Evolutionary conservation across 169 alveolate genomes (phyloP).

Genomic region (Plasmodium relictum): DNA sequence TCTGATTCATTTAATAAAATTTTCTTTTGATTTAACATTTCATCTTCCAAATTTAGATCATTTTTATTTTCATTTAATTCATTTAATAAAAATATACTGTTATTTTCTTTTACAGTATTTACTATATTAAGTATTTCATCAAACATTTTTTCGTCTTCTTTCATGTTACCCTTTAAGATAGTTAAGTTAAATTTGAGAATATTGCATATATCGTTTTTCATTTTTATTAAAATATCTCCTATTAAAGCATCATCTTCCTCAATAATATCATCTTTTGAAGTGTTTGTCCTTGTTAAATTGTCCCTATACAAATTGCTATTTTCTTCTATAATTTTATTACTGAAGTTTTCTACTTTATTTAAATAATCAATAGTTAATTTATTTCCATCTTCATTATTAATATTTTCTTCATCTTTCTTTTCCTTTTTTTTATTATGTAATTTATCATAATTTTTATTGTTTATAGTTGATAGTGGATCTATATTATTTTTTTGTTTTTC

Average conservation of each 20-base stretch:
- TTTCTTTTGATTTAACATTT: too few species aligned
- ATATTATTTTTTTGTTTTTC: not conserved
- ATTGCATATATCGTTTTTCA: constrained; percentile 62
- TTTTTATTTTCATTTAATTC: constrained; percentile 2
- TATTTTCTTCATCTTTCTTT: not conserved
- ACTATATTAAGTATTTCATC: constrained; percentile 44
- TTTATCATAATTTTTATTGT: too few species aligned
- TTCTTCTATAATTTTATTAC: not conserved
- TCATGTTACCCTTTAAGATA: constrained; percentile 10
- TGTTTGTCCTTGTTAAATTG: constrained; percentile 8
- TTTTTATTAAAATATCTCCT: constrained; percentile 61
- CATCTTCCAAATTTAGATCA: not conserved
- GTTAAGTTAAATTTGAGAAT: constrained; percentile 36
- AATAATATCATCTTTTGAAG: not conserved
- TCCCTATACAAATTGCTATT: not conserved
- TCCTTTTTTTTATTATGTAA: too few species aligned
- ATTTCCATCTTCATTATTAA: not conserved
- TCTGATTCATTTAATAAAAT: not conserved
- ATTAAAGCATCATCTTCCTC: constrained; percentile 51
- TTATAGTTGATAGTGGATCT: not conserved
- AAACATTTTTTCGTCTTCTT: constrained; percentile 4
- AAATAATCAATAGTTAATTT: not conserved
- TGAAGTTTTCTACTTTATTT: not conserved
- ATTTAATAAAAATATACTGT: constrained; percentile 41
- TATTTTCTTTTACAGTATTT: constrained; percentile 46